Conservation (phyloP, 2,329 filamentous ascomycete species). For the Stagonosporopsis tanaceti region DNA sequence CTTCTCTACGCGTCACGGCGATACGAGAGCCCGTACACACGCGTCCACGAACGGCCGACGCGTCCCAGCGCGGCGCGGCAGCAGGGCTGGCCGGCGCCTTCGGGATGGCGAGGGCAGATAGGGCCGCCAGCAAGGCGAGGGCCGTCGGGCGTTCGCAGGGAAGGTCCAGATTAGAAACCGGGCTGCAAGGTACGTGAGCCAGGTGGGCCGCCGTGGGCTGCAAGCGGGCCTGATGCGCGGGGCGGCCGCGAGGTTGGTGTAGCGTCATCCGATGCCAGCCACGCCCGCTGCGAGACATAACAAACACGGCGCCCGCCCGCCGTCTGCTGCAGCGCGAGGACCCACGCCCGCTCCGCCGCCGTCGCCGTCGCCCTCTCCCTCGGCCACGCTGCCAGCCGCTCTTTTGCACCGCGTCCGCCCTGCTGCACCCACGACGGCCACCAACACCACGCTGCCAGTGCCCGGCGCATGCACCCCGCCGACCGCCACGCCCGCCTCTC, state of each 20-base stretch:
- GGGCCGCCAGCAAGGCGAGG: no score
- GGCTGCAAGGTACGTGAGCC: constrained; percentile 15
- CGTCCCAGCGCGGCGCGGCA: not conserved
- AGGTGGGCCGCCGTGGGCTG: not conserved
- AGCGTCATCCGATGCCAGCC: constrained; percentile 14
- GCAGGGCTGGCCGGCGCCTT: no score
- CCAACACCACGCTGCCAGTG: not conserved
- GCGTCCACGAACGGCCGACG: not conserved
- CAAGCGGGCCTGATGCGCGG: constrained; percentile 6
- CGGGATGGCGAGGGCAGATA: no score
- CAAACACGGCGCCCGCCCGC: constrained; percentile 10
- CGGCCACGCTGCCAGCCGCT: constrained; percentile 17
- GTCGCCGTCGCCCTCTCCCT: not conserved
- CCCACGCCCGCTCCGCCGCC: not conserved
- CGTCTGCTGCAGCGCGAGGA: constrained; percentile 6
- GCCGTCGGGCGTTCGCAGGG: constrained; percentile 7
- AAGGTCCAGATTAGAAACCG: constrained; percentile 6
- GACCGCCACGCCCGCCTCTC: not conserved
- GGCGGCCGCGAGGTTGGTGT: constrained; percentile 19
- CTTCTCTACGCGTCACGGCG: not conserved
- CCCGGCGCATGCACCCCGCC: constrained; percentile 3
- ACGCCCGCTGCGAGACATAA: constrained; percentile 12
- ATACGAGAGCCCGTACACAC: no score
- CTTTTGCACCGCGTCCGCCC: constrained; percentile 1
- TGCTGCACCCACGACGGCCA: not conserved